Evolutionary conservation across 805 yeast genomes (phyloP).

Genomic region (Teunomyces kruisii): DNA sequence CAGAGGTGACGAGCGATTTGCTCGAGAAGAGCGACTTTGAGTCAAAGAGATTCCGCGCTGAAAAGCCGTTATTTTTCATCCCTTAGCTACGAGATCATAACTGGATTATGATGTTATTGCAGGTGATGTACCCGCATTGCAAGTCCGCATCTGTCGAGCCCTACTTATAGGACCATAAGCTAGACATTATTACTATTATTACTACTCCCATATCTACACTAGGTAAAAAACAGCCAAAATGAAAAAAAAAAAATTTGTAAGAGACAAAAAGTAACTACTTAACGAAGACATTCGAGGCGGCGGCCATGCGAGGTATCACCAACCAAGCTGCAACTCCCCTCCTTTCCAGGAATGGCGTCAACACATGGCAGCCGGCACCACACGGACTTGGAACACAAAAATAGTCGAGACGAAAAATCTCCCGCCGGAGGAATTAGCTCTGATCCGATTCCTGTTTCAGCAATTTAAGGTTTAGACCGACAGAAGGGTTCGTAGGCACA

Average conservation of each 20-base stretch:
- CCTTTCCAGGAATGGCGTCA: background rate
- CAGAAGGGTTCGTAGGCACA: too few species aligned
- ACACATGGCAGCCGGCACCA: too few species aligned
- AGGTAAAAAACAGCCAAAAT: too few species aligned
- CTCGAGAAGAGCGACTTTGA: constrained; percentile 10
- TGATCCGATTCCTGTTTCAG: constrained; percentile 1
- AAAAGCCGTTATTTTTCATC: constrained; percentile 20
- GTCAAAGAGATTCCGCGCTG: constrained; percentile 26
- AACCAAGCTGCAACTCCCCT: too few species aligned
- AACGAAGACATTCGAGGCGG: too few species aligned
- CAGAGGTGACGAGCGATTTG: constrained; percentile 8
- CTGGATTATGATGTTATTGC: constrained; percentile 5
- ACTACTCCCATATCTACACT: too few species aligned
- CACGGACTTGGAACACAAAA: too few species aligned
- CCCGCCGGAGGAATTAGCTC: too few species aligned
- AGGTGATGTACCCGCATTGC: background rate
- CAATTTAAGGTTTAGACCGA: background rate
- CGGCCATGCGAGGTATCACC: too few species aligned
- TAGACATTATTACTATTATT: background rate
- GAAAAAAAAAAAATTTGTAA: too few species aligned
- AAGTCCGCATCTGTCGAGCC: background rate
- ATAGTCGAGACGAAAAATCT: too few species aligned
- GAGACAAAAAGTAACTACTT: too few species aligned
- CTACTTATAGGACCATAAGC: background rate
- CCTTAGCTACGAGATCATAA: constrained; percentile 5